These are phyloP conservation scores for Starmerella apicola DNA, from an alignment of 805 yeast species.

Conservation along the genomic window DNA sequence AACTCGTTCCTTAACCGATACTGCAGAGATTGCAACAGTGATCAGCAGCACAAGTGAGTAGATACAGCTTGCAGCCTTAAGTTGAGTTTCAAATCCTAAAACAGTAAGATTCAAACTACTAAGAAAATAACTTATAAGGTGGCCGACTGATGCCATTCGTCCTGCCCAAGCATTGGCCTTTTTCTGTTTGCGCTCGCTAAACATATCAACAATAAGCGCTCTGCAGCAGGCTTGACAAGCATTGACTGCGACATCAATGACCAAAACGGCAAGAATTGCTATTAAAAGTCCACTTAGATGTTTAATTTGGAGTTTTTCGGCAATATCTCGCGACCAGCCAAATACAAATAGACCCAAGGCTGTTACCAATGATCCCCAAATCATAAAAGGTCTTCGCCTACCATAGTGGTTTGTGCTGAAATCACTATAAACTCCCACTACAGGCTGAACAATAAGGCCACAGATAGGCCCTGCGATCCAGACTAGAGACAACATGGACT, in stretches of 20 bases:
- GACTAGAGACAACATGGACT: conserved; percentile 41
- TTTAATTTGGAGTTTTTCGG: conserved; percentile 30
- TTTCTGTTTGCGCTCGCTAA: conserved; percentile 45
- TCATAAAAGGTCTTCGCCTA: conserved; percentile 44
- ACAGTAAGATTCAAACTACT: conserved; percentile 37
- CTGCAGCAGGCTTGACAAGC: conserved; percentile 50
- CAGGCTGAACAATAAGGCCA: conserved; percentile 53
- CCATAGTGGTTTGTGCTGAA: conserved; percentile 30
- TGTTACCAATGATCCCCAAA: conserved; percentile 42
- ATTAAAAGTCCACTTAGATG: conserved; percentile 21
- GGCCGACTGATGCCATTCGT: conserved; percentile 47
- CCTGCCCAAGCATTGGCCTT: conserved; percentile 58
- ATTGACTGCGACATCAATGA: conserved; percentile 47
- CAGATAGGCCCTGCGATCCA: conserved; percentile 61
- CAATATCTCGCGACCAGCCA: conserved; percentile 32
- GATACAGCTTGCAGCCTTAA: conserved; percentile 36
- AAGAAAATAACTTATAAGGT: conserved; percentile 43
- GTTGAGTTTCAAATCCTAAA: conserved; percentile 39
- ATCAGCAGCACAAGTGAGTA: conserved; percentile 34
- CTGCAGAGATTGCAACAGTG: conserved; percentile 33
- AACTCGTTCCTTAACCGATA: conserved; percentile 37
- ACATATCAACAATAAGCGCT: conserved; percentile 50
- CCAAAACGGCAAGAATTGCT: conserved; percentile 34
- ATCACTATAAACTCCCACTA: conserved; percentile 49
- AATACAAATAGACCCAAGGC: conserved; percentile 33